These are phyloP conservation scores for Astragalus membranaceus DNA, from an alignment of 306 rosid species.

Conservation along the genomic window DNA sequence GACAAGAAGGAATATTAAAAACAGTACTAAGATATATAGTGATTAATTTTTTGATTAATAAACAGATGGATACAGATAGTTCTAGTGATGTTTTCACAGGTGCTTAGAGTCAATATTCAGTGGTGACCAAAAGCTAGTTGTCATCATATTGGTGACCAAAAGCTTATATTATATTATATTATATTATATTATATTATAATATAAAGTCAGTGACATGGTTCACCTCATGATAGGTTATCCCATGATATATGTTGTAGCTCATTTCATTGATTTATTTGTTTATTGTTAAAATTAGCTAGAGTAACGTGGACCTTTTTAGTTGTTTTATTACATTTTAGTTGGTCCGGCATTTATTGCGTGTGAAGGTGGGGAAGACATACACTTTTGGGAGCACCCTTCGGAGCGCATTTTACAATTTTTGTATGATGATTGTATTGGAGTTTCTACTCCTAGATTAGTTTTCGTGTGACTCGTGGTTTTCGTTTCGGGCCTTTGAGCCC, in stretches of 20 bases:
- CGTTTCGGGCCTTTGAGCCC: too few species aligned
- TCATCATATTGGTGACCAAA: conserved; percentile 2
- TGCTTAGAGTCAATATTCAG: conserved; percentile 16
- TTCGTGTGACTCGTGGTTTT: too few species aligned
- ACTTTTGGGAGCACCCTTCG: too few species aligned
- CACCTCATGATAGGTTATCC: background rate
- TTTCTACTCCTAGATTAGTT: too few species aligned
- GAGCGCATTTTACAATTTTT: too few species aligned
- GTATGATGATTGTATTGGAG: too few species aligned
- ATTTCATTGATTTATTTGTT: background rate
- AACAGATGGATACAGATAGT: conserved; percentile 2
- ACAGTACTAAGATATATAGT: background rate
- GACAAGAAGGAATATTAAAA: background rate
- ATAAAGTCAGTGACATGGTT: background rate
- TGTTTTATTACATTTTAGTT: background rate
- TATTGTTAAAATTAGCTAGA: background rate
- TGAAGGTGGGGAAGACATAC: too few species aligned
- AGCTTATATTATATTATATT: background rate
- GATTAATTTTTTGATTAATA: background rate
- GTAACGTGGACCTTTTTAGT: background rate
- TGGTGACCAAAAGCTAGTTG: background rate
- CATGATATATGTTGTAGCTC: background rate
- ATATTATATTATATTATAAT: background rate
- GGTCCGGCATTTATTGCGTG: too few species aligned
- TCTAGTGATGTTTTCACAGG: conserved; percentile 5